Conservation (phyloP, 352 stramenopile genomes). For the Phytophthora pinifolia region DNA sequence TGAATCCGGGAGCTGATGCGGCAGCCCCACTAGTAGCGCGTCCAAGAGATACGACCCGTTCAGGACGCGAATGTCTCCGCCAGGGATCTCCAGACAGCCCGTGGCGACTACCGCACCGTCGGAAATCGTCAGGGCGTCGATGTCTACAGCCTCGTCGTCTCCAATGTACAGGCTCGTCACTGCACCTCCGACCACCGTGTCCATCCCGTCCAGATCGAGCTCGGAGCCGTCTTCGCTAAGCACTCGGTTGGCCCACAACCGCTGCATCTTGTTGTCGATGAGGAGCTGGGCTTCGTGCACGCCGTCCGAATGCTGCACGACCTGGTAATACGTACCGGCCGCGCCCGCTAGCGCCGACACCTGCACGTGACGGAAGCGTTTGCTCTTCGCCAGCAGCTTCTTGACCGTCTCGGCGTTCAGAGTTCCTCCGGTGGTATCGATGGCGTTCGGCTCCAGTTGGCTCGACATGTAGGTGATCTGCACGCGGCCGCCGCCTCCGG, state of each 20-base stretch:
- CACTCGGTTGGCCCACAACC: slow-evolving; percentile 31
- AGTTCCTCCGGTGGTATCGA: slow-evolving; percentile 57
- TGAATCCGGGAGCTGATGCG: slow-evolving; percentile 20
- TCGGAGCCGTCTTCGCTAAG: slow-evolving; percentile 21
- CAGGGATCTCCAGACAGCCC: slow-evolving; percentile 29
- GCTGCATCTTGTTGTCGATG: slow-evolving; percentile 42
- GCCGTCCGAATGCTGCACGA: slow-evolving; percentile 52
- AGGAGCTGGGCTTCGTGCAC: slow-evolving; percentile 46
- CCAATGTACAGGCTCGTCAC: slow-evolving; percentile 48
- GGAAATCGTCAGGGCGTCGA: slow-evolving; percentile 43
- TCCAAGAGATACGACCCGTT: slow-evolving; percentile 61
- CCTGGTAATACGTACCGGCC: slow-evolving; percentile 63
- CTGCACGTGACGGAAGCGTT: slow-evolving; percentile 40
- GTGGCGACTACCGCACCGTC: slow-evolving; percentile 55
- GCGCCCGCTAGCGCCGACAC: slow-evolving; percentile 49
- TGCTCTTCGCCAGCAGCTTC: slow-evolving; percentile 27
- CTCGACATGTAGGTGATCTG: slow-evolving; percentile 73
- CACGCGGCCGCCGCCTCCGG: slow-evolving; percentile 62
- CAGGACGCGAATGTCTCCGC: slow-evolving; percentile 41
- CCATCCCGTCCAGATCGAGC: slow-evolving; percentile 27
- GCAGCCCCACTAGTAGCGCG: slow-evolving; percentile 25
- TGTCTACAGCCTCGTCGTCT: slow-evolving; percentile 17
- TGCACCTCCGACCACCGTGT: slow-evolving; percentile 41
- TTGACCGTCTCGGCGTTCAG: slow-evolving; percentile 24
- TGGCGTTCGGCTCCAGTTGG: slow-evolving; percentile 49